Percentiles rank a stretch among this genome's conserved stretches.
phyloP scores from a whole-genome alignment of 176 grass and related monocot species.

The Avena eriantha region DNA sequence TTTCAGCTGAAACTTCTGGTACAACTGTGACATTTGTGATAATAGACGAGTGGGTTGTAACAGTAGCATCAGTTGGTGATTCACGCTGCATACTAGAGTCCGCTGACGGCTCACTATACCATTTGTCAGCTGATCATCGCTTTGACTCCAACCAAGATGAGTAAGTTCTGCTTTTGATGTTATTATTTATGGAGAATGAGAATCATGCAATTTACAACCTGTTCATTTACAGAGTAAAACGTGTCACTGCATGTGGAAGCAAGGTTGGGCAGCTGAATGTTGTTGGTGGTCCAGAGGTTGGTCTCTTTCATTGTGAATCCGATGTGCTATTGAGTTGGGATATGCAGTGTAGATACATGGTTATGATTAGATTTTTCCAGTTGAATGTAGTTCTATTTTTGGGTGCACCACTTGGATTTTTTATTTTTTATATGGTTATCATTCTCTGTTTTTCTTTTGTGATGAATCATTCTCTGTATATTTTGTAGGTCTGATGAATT shows the following conservation, averaged over 20 bases:
- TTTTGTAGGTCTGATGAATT: background rate
- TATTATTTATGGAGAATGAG: slow-evolving; percentile 25
- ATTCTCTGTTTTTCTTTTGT: background rate
- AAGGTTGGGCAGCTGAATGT: slow-evolving; percentile 89
- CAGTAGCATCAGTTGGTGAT: slow-evolving; percentile 90
- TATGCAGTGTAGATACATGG: background rate
- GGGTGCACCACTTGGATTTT: background rate
- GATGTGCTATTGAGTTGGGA: slow-evolving; percentile 3
- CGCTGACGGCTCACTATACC: slow-evolving; percentile 78
- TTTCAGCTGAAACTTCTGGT: slow-evolving; percentile 77
- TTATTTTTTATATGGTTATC: background rate
- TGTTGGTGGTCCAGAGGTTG: slow-evolving; percentile 90
- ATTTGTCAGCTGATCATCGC: slow-evolving; percentile 85
- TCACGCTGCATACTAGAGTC: slow-evolving; percentile 91
- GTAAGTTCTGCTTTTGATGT: slow-evolving; percentile 49
- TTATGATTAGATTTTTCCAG: slow-evolving; percentile 20
- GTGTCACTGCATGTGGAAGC: slow-evolving; percentile 78
- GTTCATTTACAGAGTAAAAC: slow-evolving; percentile 65
- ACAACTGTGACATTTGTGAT: slow-evolving; percentile 95
- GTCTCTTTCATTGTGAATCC: slow-evolving; percentile 29
- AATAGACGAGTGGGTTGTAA: slow-evolving; percentile 95
- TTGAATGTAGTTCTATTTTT: background rate
- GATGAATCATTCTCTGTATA: background rate
- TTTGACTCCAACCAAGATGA: slow-evolving; percentile 86
- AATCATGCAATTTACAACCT: slow-evolving; percentile 22